Evolutionary conservation across 345 rosid genomes (phyloP).

Genomic region (Aquilaria yunnanensis): DNA sequence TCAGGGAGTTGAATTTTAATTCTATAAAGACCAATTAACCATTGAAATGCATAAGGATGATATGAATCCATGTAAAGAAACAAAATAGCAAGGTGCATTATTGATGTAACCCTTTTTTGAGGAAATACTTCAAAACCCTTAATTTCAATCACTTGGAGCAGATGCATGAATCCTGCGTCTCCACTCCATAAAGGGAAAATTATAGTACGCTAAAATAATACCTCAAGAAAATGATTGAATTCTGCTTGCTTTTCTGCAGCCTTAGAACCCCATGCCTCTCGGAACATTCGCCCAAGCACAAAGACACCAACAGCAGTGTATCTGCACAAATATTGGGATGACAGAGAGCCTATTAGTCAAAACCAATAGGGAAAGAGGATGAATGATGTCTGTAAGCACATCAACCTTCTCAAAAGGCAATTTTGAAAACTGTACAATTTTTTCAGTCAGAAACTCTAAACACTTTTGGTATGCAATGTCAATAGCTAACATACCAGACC

Average conservation of each 20-base stretch:
- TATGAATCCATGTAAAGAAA: no score
- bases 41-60: no score
- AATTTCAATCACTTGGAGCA: no score
- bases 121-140: no score
- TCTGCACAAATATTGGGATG: slow-evolving; percentile 26
- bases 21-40: no score
- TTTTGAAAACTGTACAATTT: neutral
- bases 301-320: slow-evolving; percentile 97
- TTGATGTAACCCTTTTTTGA: no score
- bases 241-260: slow-evolving; percentile 64
- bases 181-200: neutral
- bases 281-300: slow-evolving; percentile 86
- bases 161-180: neutral
- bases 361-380: neutral
- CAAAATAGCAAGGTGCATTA: no score
- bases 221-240: slow-evolving; percentile 91
- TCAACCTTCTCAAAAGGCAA: neutral
- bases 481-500: no score
- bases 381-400: no score
- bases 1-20: no score
- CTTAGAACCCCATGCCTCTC: slow-evolving; percentile 82
- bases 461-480: no score
- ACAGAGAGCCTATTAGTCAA: neutral
- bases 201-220: slow-evolving; percentile 17
- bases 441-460: neutral